Conservation (phyloP, 345 rosid genomes). For the Erucastrum elatum region DNA sequence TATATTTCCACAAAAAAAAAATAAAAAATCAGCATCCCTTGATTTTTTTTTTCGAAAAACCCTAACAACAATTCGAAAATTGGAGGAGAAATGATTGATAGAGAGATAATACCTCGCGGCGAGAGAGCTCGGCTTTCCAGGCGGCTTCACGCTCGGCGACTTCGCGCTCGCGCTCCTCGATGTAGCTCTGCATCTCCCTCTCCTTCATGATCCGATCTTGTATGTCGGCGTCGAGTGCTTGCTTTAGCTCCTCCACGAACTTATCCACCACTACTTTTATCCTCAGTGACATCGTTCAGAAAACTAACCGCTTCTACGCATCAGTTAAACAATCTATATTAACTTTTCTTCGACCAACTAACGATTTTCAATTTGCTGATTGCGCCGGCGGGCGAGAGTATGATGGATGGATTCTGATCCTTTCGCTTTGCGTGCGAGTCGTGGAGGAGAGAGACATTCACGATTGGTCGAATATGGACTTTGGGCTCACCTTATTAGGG, state of each 20-base stretch:
- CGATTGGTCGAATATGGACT: not conserved
- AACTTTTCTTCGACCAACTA: not conserved
- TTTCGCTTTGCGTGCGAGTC: constrained; percentile 31
- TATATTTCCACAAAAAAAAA: not conserved
- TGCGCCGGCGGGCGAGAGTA: constrained; percentile 23
- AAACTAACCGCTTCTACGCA: not conserved
- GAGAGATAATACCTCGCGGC: constrained; percentile 57
- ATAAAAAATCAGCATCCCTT: not conserved
- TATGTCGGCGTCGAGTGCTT: constrained; percentile 92
- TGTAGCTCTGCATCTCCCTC: constrained; percentile 98
- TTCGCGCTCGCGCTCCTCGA: constrained; percentile 95
- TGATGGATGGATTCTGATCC: not conserved
- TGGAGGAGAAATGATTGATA: too few species aligned
- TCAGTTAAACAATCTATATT: not conserved
- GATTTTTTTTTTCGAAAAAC: not conserved
- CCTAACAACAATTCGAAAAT: not conserved
- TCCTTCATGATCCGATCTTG: constrained; percentile 97
- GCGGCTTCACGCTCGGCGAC: constrained; percentile 98
- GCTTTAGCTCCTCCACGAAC: constrained; percentile 94
- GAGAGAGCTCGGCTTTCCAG: constrained; percentile 98
- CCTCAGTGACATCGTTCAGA: constrained; percentile 60
- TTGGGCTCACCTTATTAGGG: not conserved
- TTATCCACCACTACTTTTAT: constrained; percentile 91
- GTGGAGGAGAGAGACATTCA: constrained; percentile 29
- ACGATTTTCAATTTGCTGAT: not conserved